Percentiles rank a stretch among this genome's conserved stretches.
Conservation (phyloP, 108 stramenopile genomes). For the Discostella stelligeroides region DNA sequence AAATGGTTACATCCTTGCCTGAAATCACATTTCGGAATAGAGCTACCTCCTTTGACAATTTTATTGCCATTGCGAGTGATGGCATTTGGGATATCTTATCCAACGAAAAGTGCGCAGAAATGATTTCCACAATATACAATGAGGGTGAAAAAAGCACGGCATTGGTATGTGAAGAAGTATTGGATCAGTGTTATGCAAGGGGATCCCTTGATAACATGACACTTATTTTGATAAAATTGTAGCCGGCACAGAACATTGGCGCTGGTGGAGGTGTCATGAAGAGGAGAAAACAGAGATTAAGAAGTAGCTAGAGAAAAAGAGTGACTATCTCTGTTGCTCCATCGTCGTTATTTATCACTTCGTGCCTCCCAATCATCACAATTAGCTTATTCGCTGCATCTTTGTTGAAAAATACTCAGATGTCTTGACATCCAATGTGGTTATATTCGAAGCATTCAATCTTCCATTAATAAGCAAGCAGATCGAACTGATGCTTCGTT, state of each 20-base stretch:
- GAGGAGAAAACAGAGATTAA: slow-evolving; percentile 22
- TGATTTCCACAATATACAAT: slow-evolving; percentile 62
- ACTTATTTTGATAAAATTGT: slow-evolving; percentile 31
- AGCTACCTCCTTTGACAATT: slow-evolving; percentile 73
- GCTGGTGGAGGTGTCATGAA: slow-evolving; percentile 39
- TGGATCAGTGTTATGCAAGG: slow-evolving; percentile 67
- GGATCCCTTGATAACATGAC: slow-evolving; percentile 86
- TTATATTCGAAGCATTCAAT: slow-evolving; percentile 1
- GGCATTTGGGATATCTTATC: slow-evolving; percentile 95
- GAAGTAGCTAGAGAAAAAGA: not conserved
- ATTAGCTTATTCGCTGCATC: too few species aligned
- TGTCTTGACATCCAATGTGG: not conserved
- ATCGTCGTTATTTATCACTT: too few species aligned
- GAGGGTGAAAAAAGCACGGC: slow-evolving; percentile 66
- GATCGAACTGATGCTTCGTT: not conserved
- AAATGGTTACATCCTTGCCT: slow-evolving; percentile 85
- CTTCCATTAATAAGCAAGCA: slow-evolving; percentile 32
- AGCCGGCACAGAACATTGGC: slow-evolving; percentile 23
- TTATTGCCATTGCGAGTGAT: slow-evolving; percentile 88
- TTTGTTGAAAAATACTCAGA: too few species aligned
- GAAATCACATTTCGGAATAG: slow-evolving; percentile 69
- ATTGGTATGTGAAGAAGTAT: slow-evolving; percentile 78
- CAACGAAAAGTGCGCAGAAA: slow-evolving; percentile 79
- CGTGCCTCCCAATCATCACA: too few species aligned
- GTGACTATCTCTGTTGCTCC: not conserved